Evolutionary conservation across 768 basidiomycete genomes (phyloP), one percentile per base, ranked within the genome.

Genomic region (Tephrocybe sp.): DNA sequence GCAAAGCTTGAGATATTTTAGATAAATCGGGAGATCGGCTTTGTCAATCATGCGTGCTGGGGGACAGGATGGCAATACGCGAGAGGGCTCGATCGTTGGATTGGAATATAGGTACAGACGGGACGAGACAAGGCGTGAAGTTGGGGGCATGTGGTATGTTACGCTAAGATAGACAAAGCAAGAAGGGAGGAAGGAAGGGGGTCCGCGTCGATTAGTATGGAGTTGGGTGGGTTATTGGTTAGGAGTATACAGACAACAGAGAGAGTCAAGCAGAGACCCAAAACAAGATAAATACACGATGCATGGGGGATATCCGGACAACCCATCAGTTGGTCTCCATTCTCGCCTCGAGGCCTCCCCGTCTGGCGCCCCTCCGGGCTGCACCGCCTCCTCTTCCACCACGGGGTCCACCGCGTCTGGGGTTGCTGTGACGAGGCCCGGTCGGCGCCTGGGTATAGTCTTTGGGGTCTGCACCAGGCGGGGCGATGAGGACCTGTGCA

Each of bases 401-500:
- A 17, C 73, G 63, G 23, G 69, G 57, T 3, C 74, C 69, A 28
- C 72, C 68, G 20, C 71, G 61, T 23, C 76, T 67, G 18, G 65
- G 53, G 9, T 69, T 53, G 23, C 32, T 45, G 11, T 50, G 51
- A 3, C 75, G 68, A 18, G 65, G 45, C 24, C 67, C 64, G 2
- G 64, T 39, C 2, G 67, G 62, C 10, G 60, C 52, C 49, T 73
- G 77, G 1, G 62, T 64, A 58, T 86, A 80, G 3, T 78, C 77
- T 26, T 77, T 74, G 0, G 79, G 74, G 53, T 88, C 73, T 4
- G 80, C 65, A 7, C 86, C 86, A 11, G 86, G 87, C 0, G 88
- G 88, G 24, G 83, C 82, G 24, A 87, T 65, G 18, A 90, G 72
- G 0, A 91, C 78, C 11, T 79, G 75, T 3, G 88, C 87, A 23